Conservation (phyloP, 768 basidiomycete species). For the Lactarius trivialis region DNA sequence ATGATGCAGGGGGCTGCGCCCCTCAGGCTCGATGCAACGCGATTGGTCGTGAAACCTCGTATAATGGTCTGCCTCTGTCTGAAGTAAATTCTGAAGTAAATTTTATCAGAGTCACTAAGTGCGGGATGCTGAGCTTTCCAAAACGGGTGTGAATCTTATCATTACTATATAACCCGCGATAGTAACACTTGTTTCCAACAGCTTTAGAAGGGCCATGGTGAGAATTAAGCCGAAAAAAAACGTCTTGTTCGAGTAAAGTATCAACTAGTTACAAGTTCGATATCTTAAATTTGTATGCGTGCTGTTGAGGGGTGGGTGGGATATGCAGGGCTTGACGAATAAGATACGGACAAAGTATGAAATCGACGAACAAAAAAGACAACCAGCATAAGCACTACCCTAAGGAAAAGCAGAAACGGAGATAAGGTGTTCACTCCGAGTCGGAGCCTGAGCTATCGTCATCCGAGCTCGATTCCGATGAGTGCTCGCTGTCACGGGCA, state of each 20-base stretch:
- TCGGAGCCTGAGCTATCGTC: conserved; percentile 80
- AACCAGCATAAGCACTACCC: conserved; percentile 14
- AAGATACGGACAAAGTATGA: conserved; percentile 21
- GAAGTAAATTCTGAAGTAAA: too few species aligned
- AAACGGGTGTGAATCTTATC: too few species aligned
- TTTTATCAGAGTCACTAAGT: too few species aligned
- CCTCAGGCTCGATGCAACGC: too few species aligned
- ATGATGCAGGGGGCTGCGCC: too few species aligned
- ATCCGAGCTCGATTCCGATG: conserved; percentile 73
- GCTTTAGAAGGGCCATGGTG: neutral
- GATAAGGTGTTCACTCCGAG: conserved; percentile 53
- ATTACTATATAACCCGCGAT: too few species aligned
- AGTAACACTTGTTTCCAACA: too few species aligned
- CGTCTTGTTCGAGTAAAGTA: conserved; percentile 25
- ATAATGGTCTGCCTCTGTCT: too few species aligned
- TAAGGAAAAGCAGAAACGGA: neutral
- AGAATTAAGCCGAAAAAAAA: conserved; percentile 19
- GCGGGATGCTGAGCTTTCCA: too few species aligned
- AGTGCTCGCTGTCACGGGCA: conserved; percentile 60
- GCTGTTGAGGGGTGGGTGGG: conserved; percentile 20
- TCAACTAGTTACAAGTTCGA: conserved; percentile 27
- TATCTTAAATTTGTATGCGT: conserved; percentile 31
- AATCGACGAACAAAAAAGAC: conserved; percentile 7
- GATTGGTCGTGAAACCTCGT: too few species aligned
- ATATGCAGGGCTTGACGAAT: conserved; percentile 25